phyloP scores from a whole-genome alignment of 441 rosid species.

The Brassica hybrid region DNA sequence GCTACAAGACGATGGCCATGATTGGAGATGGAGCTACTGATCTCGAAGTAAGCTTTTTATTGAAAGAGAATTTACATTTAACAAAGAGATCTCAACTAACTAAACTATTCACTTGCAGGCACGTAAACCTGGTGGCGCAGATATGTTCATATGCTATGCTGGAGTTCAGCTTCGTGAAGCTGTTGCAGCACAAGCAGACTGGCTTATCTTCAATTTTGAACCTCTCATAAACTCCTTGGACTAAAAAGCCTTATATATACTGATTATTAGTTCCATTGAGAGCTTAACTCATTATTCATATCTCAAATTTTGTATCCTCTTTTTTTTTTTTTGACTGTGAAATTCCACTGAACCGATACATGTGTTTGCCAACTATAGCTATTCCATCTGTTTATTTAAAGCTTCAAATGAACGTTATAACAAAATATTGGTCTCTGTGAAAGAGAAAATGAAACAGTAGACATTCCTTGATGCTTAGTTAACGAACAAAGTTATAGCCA shows the following conservation, averaged over 20 bases:
- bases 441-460: conserved; percentile 20
- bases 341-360: conserved; percentile 20
- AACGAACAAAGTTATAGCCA: conserved; percentile 35
- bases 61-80: no score
- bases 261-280: conserved; percentile 1
- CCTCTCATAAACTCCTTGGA: conserved; percentile 64
- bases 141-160: conserved; percentile 81
- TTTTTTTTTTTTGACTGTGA: not conserved
- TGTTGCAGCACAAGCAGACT: conserved; percentile 88
- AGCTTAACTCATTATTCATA: conserved; percentile 25
- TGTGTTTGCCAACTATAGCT: conserved; percentile 22
- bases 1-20: conserved; percentile 82
- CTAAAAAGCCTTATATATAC: conserved; percentile 18
- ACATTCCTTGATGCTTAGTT: conserved; percentile 12
- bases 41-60: conserved; percentile 68
- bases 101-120: conserved; percentile 55
- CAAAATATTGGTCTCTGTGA: conserved; percentile 19
- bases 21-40: conserved; percentile 98
- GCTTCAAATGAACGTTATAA: conserved; percentile 21
- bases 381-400: conserved; percentile 26
- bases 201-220: conserved; percentile 74
- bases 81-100: conserved; percentile 13
- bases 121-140: conserved; percentile 85
- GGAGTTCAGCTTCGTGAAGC: conserved; percentile 86
- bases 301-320: not conserved